phyloP scores from a whole-genome alignment of 1,139 yeast species.

The Kluyveromyces sp. region DNA sequence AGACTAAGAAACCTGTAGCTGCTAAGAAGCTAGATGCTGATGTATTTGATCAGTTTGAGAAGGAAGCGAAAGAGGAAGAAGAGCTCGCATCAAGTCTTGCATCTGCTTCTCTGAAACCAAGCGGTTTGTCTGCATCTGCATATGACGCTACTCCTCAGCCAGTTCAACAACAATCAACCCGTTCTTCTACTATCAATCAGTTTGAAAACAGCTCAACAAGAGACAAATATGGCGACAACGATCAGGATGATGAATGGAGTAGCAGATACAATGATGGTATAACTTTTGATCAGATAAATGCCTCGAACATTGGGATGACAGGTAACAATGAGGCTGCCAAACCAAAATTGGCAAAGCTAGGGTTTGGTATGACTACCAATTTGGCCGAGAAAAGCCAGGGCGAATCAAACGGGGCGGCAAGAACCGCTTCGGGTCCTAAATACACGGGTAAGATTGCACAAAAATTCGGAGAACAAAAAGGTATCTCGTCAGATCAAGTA shows the following conservation, averaged over 20 bases:
- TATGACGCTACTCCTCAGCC: constrained; percentile 2
- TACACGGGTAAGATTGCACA: constrained; percentile 66
- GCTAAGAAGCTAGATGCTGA: constrained; percentile 49
- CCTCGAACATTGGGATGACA: constrained; percentile 10
- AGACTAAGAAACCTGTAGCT: constrained; percentile 50
- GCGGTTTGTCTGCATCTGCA: neutral
- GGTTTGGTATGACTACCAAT: constrained; percentile 73
- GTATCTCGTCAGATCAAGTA: constrained; percentile 89
- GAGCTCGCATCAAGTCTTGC: constrained; percentile 35
- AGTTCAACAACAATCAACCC: constrained; percentile 10
- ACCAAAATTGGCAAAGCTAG: constrained; percentile 69
- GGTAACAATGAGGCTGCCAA: constrained; percentile 47
- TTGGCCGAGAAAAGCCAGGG: constrained; percentile 39
- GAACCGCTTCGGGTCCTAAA: constrained; percentile 38
- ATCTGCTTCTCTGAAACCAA: neutral
- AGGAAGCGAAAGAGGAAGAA: constrained; percentile 73
- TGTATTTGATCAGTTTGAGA: constrained; percentile 79
- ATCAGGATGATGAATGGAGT: constrained; percentile 11
- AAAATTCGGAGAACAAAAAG: constrained; percentile 85
- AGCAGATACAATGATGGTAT: constrained; percentile 11
- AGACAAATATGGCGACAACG: neutral
- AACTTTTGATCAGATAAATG: constrained; percentile 12
- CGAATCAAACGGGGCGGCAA: constrained; percentile 36
- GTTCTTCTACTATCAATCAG: constrained; percentile 1
- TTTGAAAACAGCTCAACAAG: neutral